Evolutionary conservation across 345 rosid genomes (phyloP).

Genomic region (Syzygium jambos): DNA sequence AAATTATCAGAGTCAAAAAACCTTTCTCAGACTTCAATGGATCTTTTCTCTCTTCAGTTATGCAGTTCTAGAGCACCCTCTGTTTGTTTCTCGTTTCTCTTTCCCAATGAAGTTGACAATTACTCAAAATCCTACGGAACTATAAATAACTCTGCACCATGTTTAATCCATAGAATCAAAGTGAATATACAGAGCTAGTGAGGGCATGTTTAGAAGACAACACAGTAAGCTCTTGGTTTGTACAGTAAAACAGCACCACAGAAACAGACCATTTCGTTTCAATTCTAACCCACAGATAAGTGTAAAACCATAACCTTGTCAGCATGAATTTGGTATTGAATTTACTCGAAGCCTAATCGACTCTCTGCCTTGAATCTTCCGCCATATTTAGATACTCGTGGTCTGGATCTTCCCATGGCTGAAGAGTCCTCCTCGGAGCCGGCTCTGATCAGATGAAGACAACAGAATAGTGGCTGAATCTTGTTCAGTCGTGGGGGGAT

Average conservation of each 20-base stretch:
- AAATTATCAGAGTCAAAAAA: neutral
- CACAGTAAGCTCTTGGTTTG: neutral
- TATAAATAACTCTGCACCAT: neutral
- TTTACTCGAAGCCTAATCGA: neutral
- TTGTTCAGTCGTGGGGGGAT: neutral
- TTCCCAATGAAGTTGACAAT: neutral
- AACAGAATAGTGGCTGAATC: neutral
- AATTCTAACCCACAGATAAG: neutral
- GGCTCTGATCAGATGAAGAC: neutral
- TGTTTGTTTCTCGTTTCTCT: neutral
- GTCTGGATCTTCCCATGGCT: neutral
- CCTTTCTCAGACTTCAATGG: neutral
- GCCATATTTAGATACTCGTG: neutral
- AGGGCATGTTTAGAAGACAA: neutral
- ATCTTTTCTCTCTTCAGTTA: neutral
- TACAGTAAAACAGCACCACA: neutral
- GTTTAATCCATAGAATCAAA: neutral
- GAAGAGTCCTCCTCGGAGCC: neutral
- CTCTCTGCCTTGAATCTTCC: neutral
- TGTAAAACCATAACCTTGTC: neutral
- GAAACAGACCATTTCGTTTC: neutral
- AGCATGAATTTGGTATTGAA: neutral
- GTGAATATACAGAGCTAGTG: neutral
- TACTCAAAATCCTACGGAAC: neutral
- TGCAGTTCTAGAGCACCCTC: neutral